Evolutionary conservation across 306 rosid species (phyloP), one percentile per base, ranked within the genome.

Genomic region (Trifolium subterraneum): DNA sequence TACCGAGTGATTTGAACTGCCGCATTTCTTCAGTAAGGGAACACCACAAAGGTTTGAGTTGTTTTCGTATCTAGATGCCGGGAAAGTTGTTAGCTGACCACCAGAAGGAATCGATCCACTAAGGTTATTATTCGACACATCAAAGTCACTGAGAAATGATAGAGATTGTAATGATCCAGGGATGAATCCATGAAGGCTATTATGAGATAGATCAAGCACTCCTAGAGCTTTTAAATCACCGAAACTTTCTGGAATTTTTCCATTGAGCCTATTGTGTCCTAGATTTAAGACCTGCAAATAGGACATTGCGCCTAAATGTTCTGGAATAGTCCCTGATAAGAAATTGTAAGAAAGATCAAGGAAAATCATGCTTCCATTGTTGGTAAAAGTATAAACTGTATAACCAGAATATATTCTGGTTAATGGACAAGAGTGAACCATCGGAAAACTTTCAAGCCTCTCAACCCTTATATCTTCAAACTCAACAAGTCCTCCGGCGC

Each of bases 401-500:
- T 6, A 19, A 18, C 96, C 96, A 3, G 91, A 81, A 86, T 90
- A 90, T 45, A 90, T 84, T 72, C 96, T 80, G 2, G 93, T 90
- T 19, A 87, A 83, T 0, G 90, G 80, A 72, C 93, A 90, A 0
- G 93, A 85, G 70, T 87, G 93, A 8, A 86, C 79, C 90, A 85
- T 85, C 22, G 93, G 91, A 79, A 82, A 85, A 12, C 48, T 70
- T 77, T 88, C 90, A 18, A 88, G 80, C 69, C 87, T 85, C 79
- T 77, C 89, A 0, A 50, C 73, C 18, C 90, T 81, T 19, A 90
- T 78, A 39, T 88, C 96, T 54, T 82, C 90, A 65, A 90, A 86
- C 50, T 88, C 93, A 60, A 90, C 85, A 12, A 90, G 78, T 27
- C 96, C 93, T 60, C 96, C 96, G 2, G 96, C 93, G 13, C 96